Percentiles rank a stretch among this genome's conserved stretches.
These are phyloP conservation scores for Oryza meridionalis DNA, from an alignment of 176 grass and related monocot genomes.

Conservation along the genomic window DNA sequence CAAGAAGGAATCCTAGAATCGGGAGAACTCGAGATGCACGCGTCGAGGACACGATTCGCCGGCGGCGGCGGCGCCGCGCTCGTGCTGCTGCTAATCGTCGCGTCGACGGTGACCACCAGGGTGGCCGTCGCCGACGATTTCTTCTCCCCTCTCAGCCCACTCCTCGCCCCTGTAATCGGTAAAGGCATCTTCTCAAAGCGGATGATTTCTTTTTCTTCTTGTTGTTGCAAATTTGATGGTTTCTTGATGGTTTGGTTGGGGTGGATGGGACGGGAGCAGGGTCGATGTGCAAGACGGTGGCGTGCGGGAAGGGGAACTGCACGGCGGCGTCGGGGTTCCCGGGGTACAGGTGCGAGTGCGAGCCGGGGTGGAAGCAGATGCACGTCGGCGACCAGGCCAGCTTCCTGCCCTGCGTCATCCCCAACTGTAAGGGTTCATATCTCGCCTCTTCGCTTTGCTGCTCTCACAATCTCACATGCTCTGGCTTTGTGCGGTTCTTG, in stretches of 20 bases:
- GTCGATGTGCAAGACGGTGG: slow-evolving; percentile 58
- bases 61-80: background rate
- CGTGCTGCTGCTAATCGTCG: slow-evolving; percentile 29
- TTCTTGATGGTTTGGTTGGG: background rate
- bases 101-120: background rate
- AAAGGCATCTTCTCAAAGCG: background rate
- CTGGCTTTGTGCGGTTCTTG: background rate
- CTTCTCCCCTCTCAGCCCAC: slow-evolving; percentile 63
- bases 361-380: slow-evolving; percentile 78
- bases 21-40: background rate
- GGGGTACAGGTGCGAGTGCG: slow-evolving; percentile 79
- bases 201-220: background rate
- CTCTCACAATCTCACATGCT: slow-evolving; percentile 28
- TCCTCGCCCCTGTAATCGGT: slow-evolving; percentile 70
- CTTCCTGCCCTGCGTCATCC: slow-evolving; percentile 89
- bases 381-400: slow-evolving; percentile 60
- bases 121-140: slow-evolving; percentile 53
- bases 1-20: background rate
- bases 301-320: slow-evolving; percentile 87
- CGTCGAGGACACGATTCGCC: slow-evolving; percentile 5
- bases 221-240: background rate
- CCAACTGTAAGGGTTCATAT: slow-evolving; percentile 66
- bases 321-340: slow-evolving; percentile 34
- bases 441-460: background rate
- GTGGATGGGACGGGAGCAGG: slow-evolving; percentile 30